A percentile compares a stretch with the other conserved stretches of the same genome.
phyloP scores from a whole-genome alignment of 106 monocot species.

The Posidonia australis region DNA sequence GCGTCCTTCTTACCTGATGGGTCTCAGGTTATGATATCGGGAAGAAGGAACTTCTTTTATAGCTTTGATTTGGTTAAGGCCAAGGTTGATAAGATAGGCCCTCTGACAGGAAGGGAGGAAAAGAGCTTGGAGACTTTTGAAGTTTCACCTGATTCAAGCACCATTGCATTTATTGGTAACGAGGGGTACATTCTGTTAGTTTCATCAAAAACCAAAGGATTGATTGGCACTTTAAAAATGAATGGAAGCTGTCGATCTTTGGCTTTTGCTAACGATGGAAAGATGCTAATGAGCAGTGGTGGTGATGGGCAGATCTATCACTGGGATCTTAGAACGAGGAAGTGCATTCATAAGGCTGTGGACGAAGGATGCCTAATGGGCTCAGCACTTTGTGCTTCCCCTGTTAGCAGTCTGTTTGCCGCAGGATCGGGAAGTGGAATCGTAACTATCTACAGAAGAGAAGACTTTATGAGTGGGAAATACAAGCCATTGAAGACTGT shows the following conservation, averaged over 20 bases:
- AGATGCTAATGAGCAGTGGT: slow-evolving; percentile 56
- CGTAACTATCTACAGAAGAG: slow-evolving; percentile 62
- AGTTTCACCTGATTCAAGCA: slow-evolving; percentile 79
- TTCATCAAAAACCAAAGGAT: slow-evolving; percentile 61
- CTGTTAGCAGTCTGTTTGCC: slow-evolving; percentile 52
- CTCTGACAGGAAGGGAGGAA: slow-evolving; percentile 71
- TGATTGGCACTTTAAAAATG: slow-evolving; percentile 92
- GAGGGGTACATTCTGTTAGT: slow-evolving; percentile 81
- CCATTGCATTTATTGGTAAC: slow-evolving; percentile 71
- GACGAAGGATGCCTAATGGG: slow-evolving; percentile 68
- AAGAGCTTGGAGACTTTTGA: slow-evolving; percentile 79
- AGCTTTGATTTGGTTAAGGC: slow-evolving; percentile 74
- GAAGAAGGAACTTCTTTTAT: slow-evolving; percentile 85
- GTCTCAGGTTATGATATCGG: slow-evolving; percentile 62
- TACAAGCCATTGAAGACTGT: slow-evolving; percentile 70
- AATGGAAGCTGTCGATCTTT: slow-evolving; percentile 65
- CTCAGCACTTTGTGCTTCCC: slow-evolving; percentile 56
- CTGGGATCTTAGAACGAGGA: slow-evolving; percentile 83
- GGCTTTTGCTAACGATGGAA: slow-evolving; percentile 62
- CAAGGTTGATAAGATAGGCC: slow-evolving; percentile 55
- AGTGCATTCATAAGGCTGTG: slow-evolving; percentile 59
- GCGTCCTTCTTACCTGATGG: slow-evolving; percentile 84
- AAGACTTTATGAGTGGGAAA: slow-evolving; percentile 79
- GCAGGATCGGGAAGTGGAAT: slow-evolving; percentile 79
- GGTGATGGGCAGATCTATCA: slow-evolving; percentile 84